phyloP scores from a whole-genome alignment of 306 rosid species.

The Vigna radiata region DNA sequence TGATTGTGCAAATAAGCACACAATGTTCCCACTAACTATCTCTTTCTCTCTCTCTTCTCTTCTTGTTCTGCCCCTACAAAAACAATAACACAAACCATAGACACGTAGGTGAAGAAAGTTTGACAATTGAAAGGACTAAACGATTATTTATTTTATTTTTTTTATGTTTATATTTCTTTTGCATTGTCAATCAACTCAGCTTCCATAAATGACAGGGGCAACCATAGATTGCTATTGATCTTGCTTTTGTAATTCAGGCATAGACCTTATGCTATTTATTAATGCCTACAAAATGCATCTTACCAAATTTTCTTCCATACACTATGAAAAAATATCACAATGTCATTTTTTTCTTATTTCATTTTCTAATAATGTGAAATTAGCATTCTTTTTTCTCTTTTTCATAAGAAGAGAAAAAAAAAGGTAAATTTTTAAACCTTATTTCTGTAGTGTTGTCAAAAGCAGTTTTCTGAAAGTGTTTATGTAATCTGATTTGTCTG shows the following conservation, averaged over 20 bases:
- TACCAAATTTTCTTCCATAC: neutral
- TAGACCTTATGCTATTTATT: conserved; percentile 24
- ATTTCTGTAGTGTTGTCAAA: too few species aligned
- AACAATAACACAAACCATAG: neutral
- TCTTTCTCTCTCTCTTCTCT: conserved; percentile 20
- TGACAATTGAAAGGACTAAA: conserved; percentile 40
- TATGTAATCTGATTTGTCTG: too few species aligned
- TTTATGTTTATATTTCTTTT: conserved; percentile 32
- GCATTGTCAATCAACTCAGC: conserved; percentile 25
- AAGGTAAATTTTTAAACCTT: too few species aligned
- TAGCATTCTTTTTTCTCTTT: neutral
- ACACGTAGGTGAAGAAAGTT: conserved; percentile 36
- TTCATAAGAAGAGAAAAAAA: too few species aligned
- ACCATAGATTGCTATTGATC: conserved; percentile 6
- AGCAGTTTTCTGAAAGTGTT: too few species aligned
- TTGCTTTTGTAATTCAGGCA: conserved; percentile 35
- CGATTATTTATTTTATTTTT: conserved; percentile 1
- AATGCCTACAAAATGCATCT: neutral
- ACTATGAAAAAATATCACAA: neutral
- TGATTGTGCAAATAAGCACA: conserved; percentile 76
- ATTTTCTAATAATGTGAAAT: neutral
- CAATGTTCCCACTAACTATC: conserved; percentile 59
- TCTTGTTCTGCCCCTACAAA: neutral
- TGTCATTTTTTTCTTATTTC: neutral
- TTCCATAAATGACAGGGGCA: conserved; percentile 35